Evolutionary conservation across 2,329 filamentous ascomycete species (phyloP).

Genomic region (Neobulgaria alba): DNA sequence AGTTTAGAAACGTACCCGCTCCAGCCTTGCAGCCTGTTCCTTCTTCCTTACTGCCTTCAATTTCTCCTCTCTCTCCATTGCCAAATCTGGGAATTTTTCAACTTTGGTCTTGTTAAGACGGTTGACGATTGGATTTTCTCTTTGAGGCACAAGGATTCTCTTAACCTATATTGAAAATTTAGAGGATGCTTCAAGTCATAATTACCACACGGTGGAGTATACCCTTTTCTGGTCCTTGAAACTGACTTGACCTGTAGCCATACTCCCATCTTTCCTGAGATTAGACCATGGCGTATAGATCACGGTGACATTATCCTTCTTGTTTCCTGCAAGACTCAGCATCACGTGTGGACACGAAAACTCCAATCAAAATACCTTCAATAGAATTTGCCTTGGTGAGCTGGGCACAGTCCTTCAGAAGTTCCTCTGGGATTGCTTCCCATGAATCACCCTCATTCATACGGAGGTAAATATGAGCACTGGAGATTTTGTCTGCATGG

Average conservation of each 20-base stretch:
- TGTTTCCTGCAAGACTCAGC: constrained; percentile 59
- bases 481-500: constrained; percentile 94
- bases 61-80: constrained; percentile 71
- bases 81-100: constrained; percentile 78
- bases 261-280: constrained; percentile 87
- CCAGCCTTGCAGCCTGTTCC: constrained; percentile 55
- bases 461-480: constrained; percentile 91
- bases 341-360: constrained; percentile 4
- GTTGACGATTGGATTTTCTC: constrained; percentile 89
- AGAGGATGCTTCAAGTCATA: neutral
- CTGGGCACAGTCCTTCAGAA: constrained; percentile 86
- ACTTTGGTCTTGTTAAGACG: constrained; percentile 95
- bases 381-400: constrained; percentile 98
- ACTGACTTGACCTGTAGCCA: constrained; percentile 90
- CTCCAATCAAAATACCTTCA: constrained; percentile 51
- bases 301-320: constrained; percentile 93
- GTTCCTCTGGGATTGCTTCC: constrained; percentile 67
- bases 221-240: constrained; percentile 81
- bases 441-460: constrained; percentile 70
- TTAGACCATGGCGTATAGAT: constrained; percentile 99
- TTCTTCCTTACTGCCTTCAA: constrained; percentile 61
- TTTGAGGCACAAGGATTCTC: constrained; percentile 66
- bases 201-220: constrained; percentile 1
- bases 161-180: constrained; percentile 48
- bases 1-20: constrained; percentile 42